Evolutionary conservation across 306 rosid genomes (phyloP).

Genomic region (Vicia sativa): DNA sequence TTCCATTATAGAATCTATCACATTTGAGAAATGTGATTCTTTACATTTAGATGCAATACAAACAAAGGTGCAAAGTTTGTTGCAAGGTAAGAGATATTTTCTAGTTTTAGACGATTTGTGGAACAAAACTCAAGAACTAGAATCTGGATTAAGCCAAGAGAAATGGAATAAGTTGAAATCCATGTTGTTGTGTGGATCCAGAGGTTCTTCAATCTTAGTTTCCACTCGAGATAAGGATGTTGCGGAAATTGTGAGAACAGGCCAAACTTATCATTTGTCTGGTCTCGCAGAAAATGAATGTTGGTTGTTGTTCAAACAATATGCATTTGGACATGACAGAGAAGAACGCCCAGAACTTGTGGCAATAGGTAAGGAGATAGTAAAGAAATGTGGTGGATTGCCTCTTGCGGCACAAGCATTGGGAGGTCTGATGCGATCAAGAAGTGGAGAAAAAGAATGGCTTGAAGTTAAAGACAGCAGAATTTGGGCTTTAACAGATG

Average conservation of each 20-base stretch:
- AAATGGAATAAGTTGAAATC: not conserved
- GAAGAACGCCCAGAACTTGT: not conserved
- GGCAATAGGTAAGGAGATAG: not conserved
- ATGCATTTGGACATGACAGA: not conserved
- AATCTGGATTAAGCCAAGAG: not conserved
- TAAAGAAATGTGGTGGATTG: not conserved
- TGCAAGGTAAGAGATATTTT: conserved; percentile 2
- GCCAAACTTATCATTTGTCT: not conserved
- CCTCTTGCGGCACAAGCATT: conserved; percentile 13
- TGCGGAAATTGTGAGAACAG: not conserved
- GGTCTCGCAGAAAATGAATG: not conserved
- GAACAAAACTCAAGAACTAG: not conserved
- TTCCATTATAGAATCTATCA: conserved; percentile 11
- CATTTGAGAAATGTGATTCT: not conserved
- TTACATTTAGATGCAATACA: not conserved
- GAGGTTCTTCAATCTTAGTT: not conserved
- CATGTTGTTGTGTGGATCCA: not conserved
- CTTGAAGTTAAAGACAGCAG: not conserved
- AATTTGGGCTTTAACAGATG: not conserved
- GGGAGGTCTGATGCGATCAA: conserved; percentile 11
- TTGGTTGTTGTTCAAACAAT: conserved; percentile 20
- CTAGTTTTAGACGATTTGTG: conserved; percentile 5
- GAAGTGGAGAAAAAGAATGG: not conserved
- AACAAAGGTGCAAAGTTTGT: not conserved
- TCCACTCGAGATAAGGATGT: conserved; percentile 10